A percentile compares a stretch with the other conserved stretches of the same genome.
phyloP scores from a whole-genome alignment of 192 early-diverging fungal species.

The Coemansia sp. region DNA sequence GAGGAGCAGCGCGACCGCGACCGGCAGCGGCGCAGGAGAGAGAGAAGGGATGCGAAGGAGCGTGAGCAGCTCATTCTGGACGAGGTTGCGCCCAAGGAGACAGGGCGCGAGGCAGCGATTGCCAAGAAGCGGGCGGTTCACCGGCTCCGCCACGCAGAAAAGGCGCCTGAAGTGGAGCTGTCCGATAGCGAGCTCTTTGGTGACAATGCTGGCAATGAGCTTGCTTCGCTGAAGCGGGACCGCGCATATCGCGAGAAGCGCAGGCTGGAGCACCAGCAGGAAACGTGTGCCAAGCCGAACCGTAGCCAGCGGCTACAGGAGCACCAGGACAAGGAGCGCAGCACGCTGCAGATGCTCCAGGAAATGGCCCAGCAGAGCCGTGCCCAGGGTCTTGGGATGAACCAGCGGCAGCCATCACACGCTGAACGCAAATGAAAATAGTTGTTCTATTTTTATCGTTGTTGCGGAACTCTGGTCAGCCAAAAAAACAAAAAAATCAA shows the following conservation, averaged over 20 bases:
- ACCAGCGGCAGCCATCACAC: not conserved
- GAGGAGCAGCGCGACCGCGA: slow-evolving; percentile 37
- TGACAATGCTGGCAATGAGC: slow-evolving; percentile 38
- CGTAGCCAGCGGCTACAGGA: slow-evolving; percentile 31
- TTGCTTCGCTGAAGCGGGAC: slow-evolving; percentile 44
- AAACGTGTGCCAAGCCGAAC: not conserved
- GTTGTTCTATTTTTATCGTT: not conserved
- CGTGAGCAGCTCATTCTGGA: slow-evolving; percentile 45
- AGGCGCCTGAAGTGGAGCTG: slow-evolving; percentile 29
- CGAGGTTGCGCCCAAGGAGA: slow-evolving; percentile 52
- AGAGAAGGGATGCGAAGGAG: slow-evolving; percentile 29
- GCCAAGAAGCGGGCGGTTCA: slow-evolving; percentile 36
- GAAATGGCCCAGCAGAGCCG: slow-evolving; percentile 65
- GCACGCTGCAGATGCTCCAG: slow-evolving; percentile 68
- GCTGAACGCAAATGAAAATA: too few relatives aligned
- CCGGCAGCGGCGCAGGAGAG: slow-evolving; percentile 20
- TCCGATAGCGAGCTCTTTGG: slow-evolving; percentile 39
- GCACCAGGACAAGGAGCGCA: slow-evolving; percentile 66
- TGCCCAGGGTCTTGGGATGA: slow-evolving; percentile 31
- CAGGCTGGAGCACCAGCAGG: slow-evolving; percentile 16
- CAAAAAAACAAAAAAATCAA: too few relatives aligned
- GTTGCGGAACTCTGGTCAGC: not conserved
- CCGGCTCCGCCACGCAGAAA: slow-evolving; percentile 25
- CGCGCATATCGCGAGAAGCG: slow-evolving; percentile 22
- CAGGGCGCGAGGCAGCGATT: slow-evolving; percentile 43